Evolutionary conservation across 2,329 filamentous ascomycete genomes (phyloP).

Genomic region (Pezicula neosporulosa): DNA sequence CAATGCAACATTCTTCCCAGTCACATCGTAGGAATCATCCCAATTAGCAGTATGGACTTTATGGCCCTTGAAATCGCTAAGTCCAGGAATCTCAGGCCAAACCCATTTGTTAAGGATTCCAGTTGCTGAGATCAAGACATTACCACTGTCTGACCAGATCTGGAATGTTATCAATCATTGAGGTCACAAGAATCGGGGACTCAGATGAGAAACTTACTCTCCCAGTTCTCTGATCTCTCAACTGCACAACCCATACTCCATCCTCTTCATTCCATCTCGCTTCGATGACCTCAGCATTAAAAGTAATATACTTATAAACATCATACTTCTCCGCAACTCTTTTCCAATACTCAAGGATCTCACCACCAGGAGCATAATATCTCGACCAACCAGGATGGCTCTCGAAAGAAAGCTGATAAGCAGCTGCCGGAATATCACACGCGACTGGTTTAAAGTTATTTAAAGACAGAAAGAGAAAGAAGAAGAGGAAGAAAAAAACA

Average conservation of each 20-base stretch:
- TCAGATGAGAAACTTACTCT: background rate
- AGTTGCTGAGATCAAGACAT: conserved; percentile 36
- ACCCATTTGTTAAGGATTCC: conserved; percentile 65
- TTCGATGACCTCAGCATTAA: background rate
- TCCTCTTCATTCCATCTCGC: background rate
- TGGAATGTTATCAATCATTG: background rate
- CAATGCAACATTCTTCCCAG: conserved; percentile 43
- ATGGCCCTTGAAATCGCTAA: conserved; percentile 47
- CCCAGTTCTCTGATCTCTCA: no score
- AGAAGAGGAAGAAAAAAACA: no score
- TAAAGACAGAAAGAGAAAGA: no score
- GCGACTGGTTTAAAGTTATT: background rate
- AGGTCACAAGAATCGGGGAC: background rate
- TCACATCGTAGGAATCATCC: conserved; percentile 40
- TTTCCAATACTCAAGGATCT: background rate
- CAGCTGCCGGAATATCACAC: background rate
- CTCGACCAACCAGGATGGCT: background rate
- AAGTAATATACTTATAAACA: background rate
- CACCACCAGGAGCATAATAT: background rate
- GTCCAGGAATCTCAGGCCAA: conserved; percentile 55
- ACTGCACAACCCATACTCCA: background rate
- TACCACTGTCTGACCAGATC: background rate
- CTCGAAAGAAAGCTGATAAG: background rate
- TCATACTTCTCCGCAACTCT: background rate
- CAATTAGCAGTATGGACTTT: conserved; percentile 58